Evolutionary conservation across 495 filamentous ascomycete species (phyloP), one percentile per base, ranked within the genome.

Genomic region (Penicillium chermesinum): DNA sequence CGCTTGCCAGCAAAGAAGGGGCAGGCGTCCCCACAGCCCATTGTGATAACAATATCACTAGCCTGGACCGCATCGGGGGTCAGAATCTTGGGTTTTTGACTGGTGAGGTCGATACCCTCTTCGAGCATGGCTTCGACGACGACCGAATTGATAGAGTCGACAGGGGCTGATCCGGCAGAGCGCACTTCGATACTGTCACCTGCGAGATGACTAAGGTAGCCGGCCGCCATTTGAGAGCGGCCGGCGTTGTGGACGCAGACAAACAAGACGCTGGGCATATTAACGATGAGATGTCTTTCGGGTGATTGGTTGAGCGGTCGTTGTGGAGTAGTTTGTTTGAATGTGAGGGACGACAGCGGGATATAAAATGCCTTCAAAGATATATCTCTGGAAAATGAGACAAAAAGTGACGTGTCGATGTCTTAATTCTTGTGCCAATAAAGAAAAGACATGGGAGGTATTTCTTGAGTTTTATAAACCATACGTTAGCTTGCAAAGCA

Each of bases 161-260:
- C 55, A 27, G 58, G 58, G 30, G 55, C 58, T 19, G 58, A 62
- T 38, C 58, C 58, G 35, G 58, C 58, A 22, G 58, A 62, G 47
- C 58, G 55, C n/a, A 62, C 58, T 53, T 62, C 51, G 40, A 62
- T 49, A 34, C 49, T 35, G 50, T 58, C 53, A 19, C 58, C 58
- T 5, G 58, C 58, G 18, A 64, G 58, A 34, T 57, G 48, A 15
- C 25, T 36, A 8, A 64, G 55, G 47, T 52, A 64, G 25, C 49
- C 61, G 10, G 61, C 61, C n/a, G 61, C 61, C 52, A 64, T 64
- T 53, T 64, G 61, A 1, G 61, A 64, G 36, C 61, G 61, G 15
- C 61, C 61, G 38, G 61, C 61, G 38, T 64, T 64, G 21, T 64
- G 58, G 38, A 64, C 39, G 58, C 58, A 64, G 48, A 64, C 55